Percentiles rank a stretch among this genome's conserved stretches.
phyloP scores from a whole-genome alignment of 177 flowering plant species.

The Vitis hybrid region DNA sequence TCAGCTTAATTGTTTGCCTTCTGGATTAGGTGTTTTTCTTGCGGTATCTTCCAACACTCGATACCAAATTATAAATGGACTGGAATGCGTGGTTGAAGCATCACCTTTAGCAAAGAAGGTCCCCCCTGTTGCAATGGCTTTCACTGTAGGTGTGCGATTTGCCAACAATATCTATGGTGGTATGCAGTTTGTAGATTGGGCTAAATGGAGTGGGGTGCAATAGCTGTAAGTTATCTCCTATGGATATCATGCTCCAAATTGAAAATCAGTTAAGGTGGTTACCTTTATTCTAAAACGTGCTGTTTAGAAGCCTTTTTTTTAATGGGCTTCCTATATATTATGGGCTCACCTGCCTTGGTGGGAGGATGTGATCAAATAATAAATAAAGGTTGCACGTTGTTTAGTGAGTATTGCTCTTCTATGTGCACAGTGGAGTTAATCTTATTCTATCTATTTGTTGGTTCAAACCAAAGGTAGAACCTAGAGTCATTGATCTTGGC shows the following conservation, averaged over 20 bases:
- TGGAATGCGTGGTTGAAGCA: slow-evolving; percentile 79
- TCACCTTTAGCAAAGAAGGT: slow-evolving; percentile 70
- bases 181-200: slow-evolving; percentile 99
- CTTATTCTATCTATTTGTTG: too few relatives aligned
- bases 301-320: too few relatives aligned
- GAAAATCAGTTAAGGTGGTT: background rate
- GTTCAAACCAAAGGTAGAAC: too few relatives aligned
- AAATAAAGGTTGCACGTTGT: background rate
- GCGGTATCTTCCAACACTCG: slow-evolving; percentile 92
- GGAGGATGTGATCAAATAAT: background rate
- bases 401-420: too few relatives aligned
- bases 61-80: slow-evolving; percentile 81
- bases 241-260: background rate
- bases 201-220: slow-evolving; percentile 87
- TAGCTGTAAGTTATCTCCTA: slow-evolving; percentile 22
- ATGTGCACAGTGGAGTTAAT: too few relatives aligned
- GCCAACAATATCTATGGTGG: slow-evolving; percentile 94
- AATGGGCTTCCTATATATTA: too few relatives aligned
- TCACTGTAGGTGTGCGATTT: slow-evolving; percentile 89
- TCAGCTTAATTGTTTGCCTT: background rate
- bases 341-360: background rate
- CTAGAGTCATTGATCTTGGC: too few relatives aligned
- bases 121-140: slow-evolving; percentile 88
- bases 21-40: slow-evolving; percentile 69
- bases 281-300: too few relatives aligned